phyloP scores from a whole-genome alignment of 371 early-diverging fungal genomes.

The Lichtheimia corymbifera region DNA sequence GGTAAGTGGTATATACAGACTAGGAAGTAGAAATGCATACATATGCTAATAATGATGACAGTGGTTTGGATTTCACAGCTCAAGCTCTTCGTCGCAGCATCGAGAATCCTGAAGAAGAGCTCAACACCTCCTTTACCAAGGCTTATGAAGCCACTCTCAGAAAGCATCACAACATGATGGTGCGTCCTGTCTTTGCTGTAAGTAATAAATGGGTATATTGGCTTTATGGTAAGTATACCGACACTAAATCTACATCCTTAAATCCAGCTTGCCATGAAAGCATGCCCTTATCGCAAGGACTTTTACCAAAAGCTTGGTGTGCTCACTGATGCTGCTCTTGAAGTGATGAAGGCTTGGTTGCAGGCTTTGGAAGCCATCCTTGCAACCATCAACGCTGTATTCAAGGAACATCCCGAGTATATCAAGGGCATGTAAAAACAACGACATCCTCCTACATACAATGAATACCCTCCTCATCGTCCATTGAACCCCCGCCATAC shows the following conservation, averaged over 20 bases:
- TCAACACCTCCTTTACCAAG: constrained; percentile 78
- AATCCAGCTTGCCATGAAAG: constrained; percentile 86
- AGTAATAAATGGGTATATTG: constrained; percentile 17
- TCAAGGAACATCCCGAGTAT: constrained; percentile 40
- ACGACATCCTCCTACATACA: no score
- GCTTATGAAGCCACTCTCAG: constrained; percentile 82
- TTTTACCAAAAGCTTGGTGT: constrained; percentile 86
- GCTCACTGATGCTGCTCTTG: constrained; percentile 54
- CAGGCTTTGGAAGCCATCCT: constrained; percentile 70
- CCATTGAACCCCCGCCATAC: no score
- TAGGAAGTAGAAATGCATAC: no score
- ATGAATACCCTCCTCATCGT: no score
- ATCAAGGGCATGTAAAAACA: constrained; percentile 54
- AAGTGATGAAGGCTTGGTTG: constrained; percentile 71
- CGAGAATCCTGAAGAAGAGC: constrained; percentile 72
- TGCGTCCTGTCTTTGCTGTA: constrained; percentile 82
- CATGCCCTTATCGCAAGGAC: constrained; percentile 86
- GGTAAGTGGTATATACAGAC: constrained; percentile 53
- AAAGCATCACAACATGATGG: constrained; percentile 80
- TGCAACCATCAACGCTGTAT: constrained; percentile 24
- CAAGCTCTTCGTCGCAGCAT: constrained; percentile 74
- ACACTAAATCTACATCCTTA: neutral
- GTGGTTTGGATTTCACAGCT: constrained; percentile 86
- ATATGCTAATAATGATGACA: neutral
- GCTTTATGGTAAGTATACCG: no score